phyloP scores from a whole-genome alignment of 208 protist genomes.

The Angomonas ambiguus region DNA sequence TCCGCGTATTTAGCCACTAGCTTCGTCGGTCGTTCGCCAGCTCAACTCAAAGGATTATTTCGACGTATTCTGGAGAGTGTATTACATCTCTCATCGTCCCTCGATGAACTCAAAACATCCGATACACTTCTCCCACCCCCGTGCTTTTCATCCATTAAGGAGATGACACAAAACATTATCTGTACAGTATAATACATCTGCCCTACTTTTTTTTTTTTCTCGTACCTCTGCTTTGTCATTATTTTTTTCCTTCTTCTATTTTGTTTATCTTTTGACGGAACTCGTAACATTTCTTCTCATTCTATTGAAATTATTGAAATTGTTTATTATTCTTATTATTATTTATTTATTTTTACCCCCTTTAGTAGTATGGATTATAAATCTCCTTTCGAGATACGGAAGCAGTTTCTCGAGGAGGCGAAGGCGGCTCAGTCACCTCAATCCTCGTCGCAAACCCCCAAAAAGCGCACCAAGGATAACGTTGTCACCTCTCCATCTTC shows the following conservation, averaged over 20 bases:
- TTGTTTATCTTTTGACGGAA: background rate
- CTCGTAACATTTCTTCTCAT: too few species aligned
- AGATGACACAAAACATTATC: background rate
- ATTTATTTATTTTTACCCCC: slow-evolving; percentile 9
- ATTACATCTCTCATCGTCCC: slow-evolving; percentile 2
- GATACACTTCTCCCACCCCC: background rate
- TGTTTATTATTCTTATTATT: background rate
- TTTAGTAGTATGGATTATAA: slow-evolving; percentile 65
- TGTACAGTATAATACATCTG: slow-evolving; percentile 9
- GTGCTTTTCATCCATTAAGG: background rate
- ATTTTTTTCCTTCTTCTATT: slow-evolving; percentile 9
- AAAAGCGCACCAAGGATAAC: background rate
- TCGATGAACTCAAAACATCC: too few species aligned
- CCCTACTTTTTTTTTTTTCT: slow-evolving; percentile 14
- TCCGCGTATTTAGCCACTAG: slow-evolving; percentile 21
- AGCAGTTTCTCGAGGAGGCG: slow-evolving; percentile 65
- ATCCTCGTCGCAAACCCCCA: background rate
- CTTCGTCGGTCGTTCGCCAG: slow-evolving; percentile 46
- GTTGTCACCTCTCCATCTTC: background rate
- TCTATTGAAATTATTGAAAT: too few species aligned
- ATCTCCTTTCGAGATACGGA: slow-evolving; percentile 82
- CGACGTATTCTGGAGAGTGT: slow-evolving; percentile 52
- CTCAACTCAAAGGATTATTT: slow-evolving; percentile 46
- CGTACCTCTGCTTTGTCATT: background rate
- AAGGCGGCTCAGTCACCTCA: slow-evolving; percentile 17